These are phyloP conservation scores for Vanilla planifolia DNA, from an alignment of 106 monocot species.

Conservation along the genomic window DNA sequence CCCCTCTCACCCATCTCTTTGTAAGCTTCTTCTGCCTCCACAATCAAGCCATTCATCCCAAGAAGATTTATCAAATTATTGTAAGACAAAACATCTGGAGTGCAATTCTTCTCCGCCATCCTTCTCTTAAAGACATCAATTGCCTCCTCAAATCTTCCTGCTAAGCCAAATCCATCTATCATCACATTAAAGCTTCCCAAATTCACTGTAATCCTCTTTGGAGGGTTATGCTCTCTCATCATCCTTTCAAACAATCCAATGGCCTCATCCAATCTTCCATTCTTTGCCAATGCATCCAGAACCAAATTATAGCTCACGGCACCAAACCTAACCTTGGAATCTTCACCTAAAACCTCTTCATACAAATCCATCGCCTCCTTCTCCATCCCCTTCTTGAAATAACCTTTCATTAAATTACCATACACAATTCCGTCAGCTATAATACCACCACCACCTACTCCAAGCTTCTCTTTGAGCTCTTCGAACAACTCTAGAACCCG, in stretches of 20 bases:
- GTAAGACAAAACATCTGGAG: slow-evolving; percentile 70
- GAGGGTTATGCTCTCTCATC: slow-evolving; percentile 63
- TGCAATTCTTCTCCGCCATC: slow-evolving; percentile 72
- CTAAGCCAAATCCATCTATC: slow-evolving; percentile 69
- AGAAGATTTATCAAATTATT: slow-evolving; percentile 85
- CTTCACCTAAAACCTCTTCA: slow-evolving; percentile 41
- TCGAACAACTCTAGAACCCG: slow-evolving; percentile 41
- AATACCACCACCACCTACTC: slow-evolving; percentile 37
- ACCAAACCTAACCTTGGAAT: slow-evolving; percentile 56
- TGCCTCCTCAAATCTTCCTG: slow-evolving; percentile 58
- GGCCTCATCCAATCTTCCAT: slow-evolving; percentile 64
- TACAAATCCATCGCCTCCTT: slow-evolving; percentile 61
- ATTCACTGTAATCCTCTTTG: slow-evolving; percentile 59
- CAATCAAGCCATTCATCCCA: slow-evolving; percentile 41
- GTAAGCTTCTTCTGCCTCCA: slow-evolving; percentile 56
- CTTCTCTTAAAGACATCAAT: slow-evolving; percentile 43
- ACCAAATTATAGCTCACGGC: slow-evolving; percentile 77
- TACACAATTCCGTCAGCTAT: slow-evolving; percentile 61
- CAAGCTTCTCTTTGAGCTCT: slow-evolving; percentile 73
- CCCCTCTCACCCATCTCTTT: slow-evolving; percentile 67
- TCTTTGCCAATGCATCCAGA: slow-evolving; percentile 59
- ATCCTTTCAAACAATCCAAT: slow-evolving; percentile 64
- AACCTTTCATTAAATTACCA: slow-evolving; percentile 87
- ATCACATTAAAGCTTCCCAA: slow-evolving; percentile 93
- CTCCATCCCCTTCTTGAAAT: slow-evolving; percentile 75